Percentiles rank a stretch among this genome's conserved stretches.
Conservation (phyloP, 2,329 filamentous ascomycete genomes). For the Aspergillus transmontanensis region DNA sequence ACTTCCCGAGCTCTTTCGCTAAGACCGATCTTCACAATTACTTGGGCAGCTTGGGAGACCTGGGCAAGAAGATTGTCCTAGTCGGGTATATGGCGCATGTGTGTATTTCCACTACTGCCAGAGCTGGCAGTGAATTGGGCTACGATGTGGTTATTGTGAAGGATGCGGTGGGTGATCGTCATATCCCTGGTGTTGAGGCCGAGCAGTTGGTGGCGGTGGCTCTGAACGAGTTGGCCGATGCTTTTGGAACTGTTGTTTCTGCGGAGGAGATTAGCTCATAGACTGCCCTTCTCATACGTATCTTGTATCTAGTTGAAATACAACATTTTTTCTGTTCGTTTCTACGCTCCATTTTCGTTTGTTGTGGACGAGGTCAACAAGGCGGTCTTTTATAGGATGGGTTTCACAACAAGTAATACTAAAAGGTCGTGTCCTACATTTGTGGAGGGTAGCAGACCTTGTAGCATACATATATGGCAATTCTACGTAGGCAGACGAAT, state of each 20-base stretch:
- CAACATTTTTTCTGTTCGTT: background rate
- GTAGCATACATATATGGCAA: background rate
- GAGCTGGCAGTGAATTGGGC: slow-evolving; percentile 61
- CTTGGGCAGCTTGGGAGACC: slow-evolving; percentile 50
- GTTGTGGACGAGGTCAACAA: no score
- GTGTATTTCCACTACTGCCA: slow-evolving; percentile 64
- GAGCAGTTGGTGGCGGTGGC: slow-evolving; percentile 55
- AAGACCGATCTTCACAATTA: slow-evolving; percentile 61
- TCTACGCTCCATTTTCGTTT: background rate
- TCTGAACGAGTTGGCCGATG: slow-evolving; percentile 64
- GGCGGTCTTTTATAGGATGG: background rate
- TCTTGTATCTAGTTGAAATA: background rate
- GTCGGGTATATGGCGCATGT: slow-evolving; percentile 57
- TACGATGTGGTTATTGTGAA: slow-evolving; percentile 65
- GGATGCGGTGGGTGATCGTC: slow-evolving; percentile 66
- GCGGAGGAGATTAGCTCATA: slow-evolving; percentile 45
- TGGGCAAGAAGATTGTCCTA: slow-evolving; percentile 61
- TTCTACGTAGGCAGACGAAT: background rate
- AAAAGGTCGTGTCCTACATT: background rate
- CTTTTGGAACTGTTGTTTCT: slow-evolving; percentile 63
- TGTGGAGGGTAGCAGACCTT: background rate
- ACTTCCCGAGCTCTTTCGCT: slow-evolving; percentile 62
- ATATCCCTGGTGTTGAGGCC: slow-evolving; percentile 62
- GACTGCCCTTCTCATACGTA: background rate
- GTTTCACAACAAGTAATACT: background rate